These are phyloP conservation scores for Mortierella sp. DNA, from an alignment of 371 early-diverging fungal genomes.

Conservation along the genomic window DNA sequence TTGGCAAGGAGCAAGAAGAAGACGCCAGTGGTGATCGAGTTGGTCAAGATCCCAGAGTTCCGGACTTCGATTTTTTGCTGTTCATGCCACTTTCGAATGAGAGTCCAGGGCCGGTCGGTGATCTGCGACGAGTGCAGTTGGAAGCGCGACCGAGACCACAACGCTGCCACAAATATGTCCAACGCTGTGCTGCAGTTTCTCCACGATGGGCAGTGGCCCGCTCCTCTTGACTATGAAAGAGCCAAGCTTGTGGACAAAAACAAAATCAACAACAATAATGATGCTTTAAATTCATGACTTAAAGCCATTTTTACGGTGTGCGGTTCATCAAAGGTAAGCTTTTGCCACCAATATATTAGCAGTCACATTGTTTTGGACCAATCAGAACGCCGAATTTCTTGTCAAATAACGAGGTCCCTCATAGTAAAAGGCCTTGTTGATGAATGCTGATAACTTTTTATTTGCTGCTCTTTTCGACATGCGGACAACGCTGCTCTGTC, in stretches of 20 bases:
- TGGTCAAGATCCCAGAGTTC: conserved; percentile 32
- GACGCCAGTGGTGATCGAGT: conserved; percentile 19
- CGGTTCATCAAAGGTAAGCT: too few species aligned
- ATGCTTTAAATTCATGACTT: conserved; percentile 24
- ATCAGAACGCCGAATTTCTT: too few species aligned
- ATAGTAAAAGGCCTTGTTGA: too few species aligned
- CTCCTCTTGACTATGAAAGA: conserved; percentile 21
- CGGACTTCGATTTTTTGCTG: conserved; percentile 26
- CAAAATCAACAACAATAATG: conserved; percentile 2
- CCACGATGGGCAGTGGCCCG: conserved; percentile 19
- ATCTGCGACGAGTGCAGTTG: conserved; percentile 20
- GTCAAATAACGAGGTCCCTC: too few species aligned
- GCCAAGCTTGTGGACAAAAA: conserved; percentile 19
- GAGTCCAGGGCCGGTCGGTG: conserved; percentile 20
- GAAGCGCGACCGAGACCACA: conserved; percentile 25
- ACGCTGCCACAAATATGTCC: conserved; percentile 23
- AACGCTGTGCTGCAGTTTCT: conserved; percentile 19
- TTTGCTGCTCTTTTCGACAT: too few species aligned
- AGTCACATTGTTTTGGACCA: too few species aligned
- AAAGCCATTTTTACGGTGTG: conserved; percentile 22
- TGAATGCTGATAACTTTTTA: too few species aligned
- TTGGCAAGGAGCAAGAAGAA: conserved; percentile 27
- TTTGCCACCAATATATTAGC: too few species aligned
- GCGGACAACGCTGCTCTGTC: too few species aligned
- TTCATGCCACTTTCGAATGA: conserved; percentile 16